Evolutionary conservation across 148 eudicot species (phyloP), one percentile per base, ranked within the genome.

Genomic region (Spergularia marina): DNA sequence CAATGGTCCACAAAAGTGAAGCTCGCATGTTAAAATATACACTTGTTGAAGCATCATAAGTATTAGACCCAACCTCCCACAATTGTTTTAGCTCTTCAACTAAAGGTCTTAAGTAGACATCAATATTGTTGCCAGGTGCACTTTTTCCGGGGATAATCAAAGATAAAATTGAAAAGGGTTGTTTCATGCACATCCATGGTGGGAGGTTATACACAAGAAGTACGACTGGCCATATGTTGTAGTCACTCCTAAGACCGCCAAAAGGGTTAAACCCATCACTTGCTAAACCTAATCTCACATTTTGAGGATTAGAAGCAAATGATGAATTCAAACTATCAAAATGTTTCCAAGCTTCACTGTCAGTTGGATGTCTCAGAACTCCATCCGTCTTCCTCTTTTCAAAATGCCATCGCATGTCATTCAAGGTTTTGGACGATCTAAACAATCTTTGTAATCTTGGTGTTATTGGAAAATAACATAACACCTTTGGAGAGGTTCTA

Each of bases 11-110:
- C 39, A 70, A 44, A 8, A 77, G 23, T 4, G 53, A 9, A 17
- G 80, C 69, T 40, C 55, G n/a, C 73, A 76, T 53, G 4, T 14
- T 8, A 47, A 76, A 76, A 14, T 49, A 23, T 15, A 47, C 58
- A 10, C 61, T 25, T 1, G 4, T 54, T 4, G 57, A 34, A 36
- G 74, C 80, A 79, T 79, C 80, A 79, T 71, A 79, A 15, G 67
- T 74, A 23, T 41, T 53, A 66, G 65, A 65, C 0, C 82, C 80
- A 7, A 10, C 17, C 12, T 58, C 52, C 84, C 78, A 81, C 44
- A 84, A 53, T 15, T 55, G 59, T 40, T 71, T 57, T 34, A 80
- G 60, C 36, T 84, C 79, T 36, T 81, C 73, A 4, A 77, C 55
- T 10, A 41, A 41, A 8, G 9, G 47, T 41, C 47, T 41, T 8